Base-by-base conservation (phyloP, 1,284 basidiomycete genomes). In the Trichosporon coremiiforme region DNA sequence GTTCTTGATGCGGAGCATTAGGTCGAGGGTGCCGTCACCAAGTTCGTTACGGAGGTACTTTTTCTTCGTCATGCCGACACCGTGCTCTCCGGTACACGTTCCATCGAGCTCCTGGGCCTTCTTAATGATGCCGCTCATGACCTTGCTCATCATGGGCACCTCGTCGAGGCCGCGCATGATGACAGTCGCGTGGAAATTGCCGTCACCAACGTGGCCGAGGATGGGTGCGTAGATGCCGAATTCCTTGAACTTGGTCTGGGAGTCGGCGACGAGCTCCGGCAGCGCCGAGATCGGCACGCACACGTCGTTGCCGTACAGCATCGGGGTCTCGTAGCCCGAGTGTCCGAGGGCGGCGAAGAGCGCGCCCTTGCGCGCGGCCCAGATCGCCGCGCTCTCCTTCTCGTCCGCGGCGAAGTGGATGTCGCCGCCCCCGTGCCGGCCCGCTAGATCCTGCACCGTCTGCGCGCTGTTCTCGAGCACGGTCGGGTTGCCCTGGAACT, bases 341-440 rank as follows among this genome's bases (percentile, higher is more conserved):
- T 69, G 68, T 0, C 90, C 89, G 77, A 92, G 77, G 2, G 89
- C 88, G 1, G 88, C 86, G 84, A 89, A 92, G 63, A 90, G 86
- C 12, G 90, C 92, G 66, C 90, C 90, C 86, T 95, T 96, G 53
- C 94, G 80, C 70, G 92, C 91, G 53, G 86, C 82, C 94, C 94
- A 97, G 9, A 97, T 82, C 63, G 90, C 88, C 1, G 86, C 86
- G 0, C 91, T 91, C 74, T 93, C 90, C 65, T 87, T 82, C 17
- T 90, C 87, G 71, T 85, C 86, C 47, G 85, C 84, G 0, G 93
- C 91, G 20, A 93, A 86, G 68, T 87, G 85, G 72, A 92, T 90
- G 1, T 87, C 88, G 1, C 85, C 86, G 2, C 89, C 90, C 0
- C 90, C 89, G 75, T 93, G 86, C 73, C 86, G 86, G 76, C 87